phyloP scores from a whole-genome alignment of 176 grass and related monocot genomes.

The sorghum (Sorghum bicolor) region DNA sequence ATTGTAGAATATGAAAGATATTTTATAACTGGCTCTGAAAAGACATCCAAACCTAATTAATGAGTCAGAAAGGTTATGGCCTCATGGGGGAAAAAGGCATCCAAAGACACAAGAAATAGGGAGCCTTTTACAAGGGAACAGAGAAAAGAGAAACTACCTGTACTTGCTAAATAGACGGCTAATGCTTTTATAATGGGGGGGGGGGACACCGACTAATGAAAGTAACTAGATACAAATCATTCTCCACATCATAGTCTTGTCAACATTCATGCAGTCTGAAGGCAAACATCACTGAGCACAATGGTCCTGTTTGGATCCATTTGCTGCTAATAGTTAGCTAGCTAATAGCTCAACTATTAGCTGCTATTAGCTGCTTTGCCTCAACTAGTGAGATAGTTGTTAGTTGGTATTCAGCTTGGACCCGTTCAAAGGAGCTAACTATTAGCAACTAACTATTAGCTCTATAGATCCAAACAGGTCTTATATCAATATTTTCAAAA shows the following conservation, averaged over 20 bases:
- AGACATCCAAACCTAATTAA: conserved; percentile 17
- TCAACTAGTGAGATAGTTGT: no score
- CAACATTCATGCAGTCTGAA: neutral
- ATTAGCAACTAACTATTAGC: no score
- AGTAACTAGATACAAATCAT: neutral
- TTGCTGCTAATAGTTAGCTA: no score
- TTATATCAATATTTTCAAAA: neutral
- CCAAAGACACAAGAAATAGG: neutral
- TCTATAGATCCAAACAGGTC: no score
- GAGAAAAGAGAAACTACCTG: neutral
- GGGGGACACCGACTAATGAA: neutral
- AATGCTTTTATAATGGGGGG: neutral
- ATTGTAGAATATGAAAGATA: neutral
- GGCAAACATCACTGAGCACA: neutral
- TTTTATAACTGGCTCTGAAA: neutral
- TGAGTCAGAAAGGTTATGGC: neutral
- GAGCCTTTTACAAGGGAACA: neutral
- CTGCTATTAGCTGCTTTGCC: no score
- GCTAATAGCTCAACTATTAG: no score
- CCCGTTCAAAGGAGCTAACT: no score
- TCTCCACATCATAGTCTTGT: neutral
- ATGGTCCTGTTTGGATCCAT: neutral
- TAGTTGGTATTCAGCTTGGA: no score
- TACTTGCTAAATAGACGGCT: neutral
- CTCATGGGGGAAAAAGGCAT: neutral